A percentile compares a stretch with the other conserved stretches of the same genome.
phyloP scores from a whole-genome alignment of 176 grass and related monocot genomes.

The Thinopyrum elongatum region DNA sequence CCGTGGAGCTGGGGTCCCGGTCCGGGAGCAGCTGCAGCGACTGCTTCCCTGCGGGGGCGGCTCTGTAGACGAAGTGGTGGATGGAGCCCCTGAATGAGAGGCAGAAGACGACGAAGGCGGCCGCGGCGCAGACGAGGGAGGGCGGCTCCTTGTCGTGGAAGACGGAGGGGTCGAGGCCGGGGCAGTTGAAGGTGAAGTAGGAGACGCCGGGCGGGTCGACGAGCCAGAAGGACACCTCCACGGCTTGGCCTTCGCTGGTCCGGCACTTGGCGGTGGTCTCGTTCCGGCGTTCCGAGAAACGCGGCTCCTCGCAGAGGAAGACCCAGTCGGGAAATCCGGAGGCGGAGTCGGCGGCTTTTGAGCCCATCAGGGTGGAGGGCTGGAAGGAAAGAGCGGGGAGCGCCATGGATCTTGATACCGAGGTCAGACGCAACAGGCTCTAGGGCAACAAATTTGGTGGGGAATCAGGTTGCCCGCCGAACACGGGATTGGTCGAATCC shows the following conservation, averaged over 20 bases:
- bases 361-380: not conserved
- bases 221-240: not conserved
- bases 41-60: not conserved
- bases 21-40: not conserved
- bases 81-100: not conserved
- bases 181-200: not conserved
- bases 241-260: not conserved
- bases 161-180: not conserved
- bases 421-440: not conserved
- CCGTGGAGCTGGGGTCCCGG: not conserved
- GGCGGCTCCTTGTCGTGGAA: not conserved
- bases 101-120: not conserved
- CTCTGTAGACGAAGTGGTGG: not conserved
- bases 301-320: not conserved
- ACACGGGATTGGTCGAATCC: not conserved
- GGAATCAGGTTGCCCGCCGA: too few species aligned
- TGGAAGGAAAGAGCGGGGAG: not conserved
- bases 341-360: not conserved
- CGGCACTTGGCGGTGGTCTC: not conserved
- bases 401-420: not conserved
- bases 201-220: not conserved
- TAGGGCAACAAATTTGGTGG: not conserved
- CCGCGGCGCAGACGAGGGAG: not conserved
- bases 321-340: not conserved
- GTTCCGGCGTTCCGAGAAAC: not conserved